phyloP scores from a whole-genome alignment of 805 yeast genomes.

The Myxozyma sirexii region DNA sequence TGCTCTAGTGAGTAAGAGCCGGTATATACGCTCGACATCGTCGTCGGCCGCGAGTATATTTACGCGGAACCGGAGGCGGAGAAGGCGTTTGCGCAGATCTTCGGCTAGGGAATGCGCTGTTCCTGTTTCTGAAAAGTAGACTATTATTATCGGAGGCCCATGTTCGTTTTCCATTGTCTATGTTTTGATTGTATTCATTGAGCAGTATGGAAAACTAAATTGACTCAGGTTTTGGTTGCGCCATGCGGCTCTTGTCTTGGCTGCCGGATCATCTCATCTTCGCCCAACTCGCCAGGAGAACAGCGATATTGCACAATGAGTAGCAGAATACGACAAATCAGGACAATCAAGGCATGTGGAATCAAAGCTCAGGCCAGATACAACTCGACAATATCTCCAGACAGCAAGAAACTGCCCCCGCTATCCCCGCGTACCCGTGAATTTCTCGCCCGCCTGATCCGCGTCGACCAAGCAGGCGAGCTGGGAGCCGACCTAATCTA shows the following conservation, averaged over 20 bases:
- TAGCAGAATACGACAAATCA: no score
- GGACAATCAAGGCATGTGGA: neutral
- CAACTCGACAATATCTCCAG: neutral
- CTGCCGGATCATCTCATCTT: neutral
- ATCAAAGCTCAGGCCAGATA: neutral
- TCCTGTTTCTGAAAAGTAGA: slow-evolving; percentile 93
- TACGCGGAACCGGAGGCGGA: slow-evolving; percentile 56
- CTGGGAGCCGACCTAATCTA: slow-evolving; percentile 93
- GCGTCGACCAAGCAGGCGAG: slow-evolving; percentile 99
- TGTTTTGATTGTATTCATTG: no score
- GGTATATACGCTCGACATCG: slow-evolving; percentile 51
- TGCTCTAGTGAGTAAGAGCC: neutral
- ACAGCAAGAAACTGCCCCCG: slow-evolving; percentile 9
- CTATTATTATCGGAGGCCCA: slow-evolving; percentile 52
- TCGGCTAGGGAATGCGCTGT: slow-evolving; percentile 84
- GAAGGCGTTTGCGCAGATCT: slow-evolving; percentile 57
- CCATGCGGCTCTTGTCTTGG: neutral
- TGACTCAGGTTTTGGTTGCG: neutral
- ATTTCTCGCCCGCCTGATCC: slow-evolving; percentile 45
- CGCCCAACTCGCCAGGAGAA: no score
- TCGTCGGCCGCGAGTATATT: slow-evolving; percentile 50
- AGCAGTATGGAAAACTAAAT: no score
- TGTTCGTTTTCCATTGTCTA: neutral
- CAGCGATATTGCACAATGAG: no score
- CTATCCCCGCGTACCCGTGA: slow-evolving; percentile 19